Evolutionary conservation across 148 eudicot species (phyloP), one percentile per base, ranked within the genome.

Genomic region (Rhododendron simsii): DNA sequence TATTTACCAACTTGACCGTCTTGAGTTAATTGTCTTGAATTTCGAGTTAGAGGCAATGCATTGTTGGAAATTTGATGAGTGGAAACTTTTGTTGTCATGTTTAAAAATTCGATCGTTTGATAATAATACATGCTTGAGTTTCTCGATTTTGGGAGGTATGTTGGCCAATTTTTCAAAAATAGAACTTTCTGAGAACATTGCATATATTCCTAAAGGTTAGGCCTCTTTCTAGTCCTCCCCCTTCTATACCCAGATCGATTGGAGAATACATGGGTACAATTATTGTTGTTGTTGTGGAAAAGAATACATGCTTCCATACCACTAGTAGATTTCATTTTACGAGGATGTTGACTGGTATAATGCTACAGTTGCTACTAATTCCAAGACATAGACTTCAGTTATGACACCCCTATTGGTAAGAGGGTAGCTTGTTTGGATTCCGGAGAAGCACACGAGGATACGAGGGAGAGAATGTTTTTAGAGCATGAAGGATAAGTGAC

Each of bases 1-100:
- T 94, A 90, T 71, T 37, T 55, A 37, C 37, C 67, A 41, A 9
- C 50, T 26, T 83, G 7, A 45, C 39, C 2, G 28, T 83, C 61
- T 28, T 82, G 26, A 14, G 0, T 21, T 61, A n/a, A 10, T 12
- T 10, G 57, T 83, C 59, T 23, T 84, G 26, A 14, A 2, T 20
- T 59, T 71, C 53, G 39, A 28, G 65, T 33, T 59, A 44, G 82
- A 21, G 16, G 23, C 55, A 47, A 39, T 9, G 47, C 35, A 28
- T 44, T 61, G 39, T 74, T 16, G 33, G 26, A 47, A 75, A 48
- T 44, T 81, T 9, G 71, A 23, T 63, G 71, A 6, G 9, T 63
- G 71, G 71, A 63, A 21, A 63, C 61, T 55, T 55, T 15, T 16
- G n/a, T n/a, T 11, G 71, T 65, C 71, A 2, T 65, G n/a, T 65